Base-by-base conservation (phyloP, 2,329 filamentous ascomycete genomes). In the Parascedosporium putredinis region DNA sequence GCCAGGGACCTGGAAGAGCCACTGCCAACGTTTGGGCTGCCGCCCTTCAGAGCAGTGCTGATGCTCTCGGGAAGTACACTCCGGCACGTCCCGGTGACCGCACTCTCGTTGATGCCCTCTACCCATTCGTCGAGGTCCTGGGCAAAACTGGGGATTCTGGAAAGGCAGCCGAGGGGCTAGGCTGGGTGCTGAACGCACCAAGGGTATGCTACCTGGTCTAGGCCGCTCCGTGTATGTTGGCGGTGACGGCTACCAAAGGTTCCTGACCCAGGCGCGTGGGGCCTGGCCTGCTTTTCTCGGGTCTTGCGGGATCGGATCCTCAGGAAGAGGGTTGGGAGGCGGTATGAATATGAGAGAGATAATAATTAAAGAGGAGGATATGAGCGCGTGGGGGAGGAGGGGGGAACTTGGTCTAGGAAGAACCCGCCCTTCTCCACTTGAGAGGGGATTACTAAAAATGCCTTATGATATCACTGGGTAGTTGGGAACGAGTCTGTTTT, bases 191-290 rank as follows among this genome's bases (percentile, higher is more conserved):
- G 84, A 91, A 55, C 79, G 79, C 25, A 97, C 93, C 18, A 95
- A 90, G 71, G 86, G 84, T 22, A 96, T 98, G 90, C 81, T 85
- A 64, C 88, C 93, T 38, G 93, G 84, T 58, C 71, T 98, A 36
- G 93, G 93, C 6, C 57, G 72, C 53, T 62, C 66, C 1, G 67
- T 70, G 5, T 69, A 70, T 51, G 63, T 70, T 4, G 67, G 67
- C 27, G 54, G 85, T 3, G 67, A 63, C 49, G 66, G 66, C 12
- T 70, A 68, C 48, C 62, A 69, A 61, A 69, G 58, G 76, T 76
- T 7, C 76, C 76, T 0, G 76, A 80, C 49, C 76, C 77, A 52
- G 93, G 93, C n/a, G 81, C 80, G 14, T 83, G 75, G 72, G 80
- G 79, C 0, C 60, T 97, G 56, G 83, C 84, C 29, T 80, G 83